A percentile compares a stretch with the other conserved stretches of the same genome.
phyloP scores from a whole-genome alignment of 306 rosid genomes.

The Quercus ilex region DNA sequence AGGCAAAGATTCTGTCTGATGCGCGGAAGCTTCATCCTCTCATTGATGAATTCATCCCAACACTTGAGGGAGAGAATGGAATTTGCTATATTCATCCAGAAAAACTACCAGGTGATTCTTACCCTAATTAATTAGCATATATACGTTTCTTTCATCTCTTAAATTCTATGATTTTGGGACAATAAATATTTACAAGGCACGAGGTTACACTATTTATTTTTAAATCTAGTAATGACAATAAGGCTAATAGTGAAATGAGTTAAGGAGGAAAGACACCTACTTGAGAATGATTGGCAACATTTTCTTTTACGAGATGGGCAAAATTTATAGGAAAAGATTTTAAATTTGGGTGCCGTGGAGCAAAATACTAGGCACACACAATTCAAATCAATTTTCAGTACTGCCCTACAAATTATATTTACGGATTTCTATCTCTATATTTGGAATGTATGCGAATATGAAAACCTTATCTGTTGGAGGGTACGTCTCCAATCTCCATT shows the following conservation, averaged over 20 bases:
- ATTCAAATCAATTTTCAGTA: too few species aligned
- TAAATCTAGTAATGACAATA: slow-evolving; percentile 4
- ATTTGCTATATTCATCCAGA: slow-evolving; percentile 96
- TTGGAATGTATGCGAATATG: neutral
- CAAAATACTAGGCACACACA: too few species aligned
- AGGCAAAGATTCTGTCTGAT: slow-evolving; percentile 62
- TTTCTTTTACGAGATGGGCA: neutral
- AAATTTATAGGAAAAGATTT: neutral
- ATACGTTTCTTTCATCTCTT: slow-evolving; percentile 7
- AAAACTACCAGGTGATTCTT: slow-evolving; percentile 67
- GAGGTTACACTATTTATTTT: slow-evolving; percentile 9
- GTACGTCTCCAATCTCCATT: slow-evolving; percentile 13
- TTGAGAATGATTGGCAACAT: slow-evolving; percentile 14
- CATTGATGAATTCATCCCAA: slow-evolving; percentile 77
- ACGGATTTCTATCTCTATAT: too few species aligned
- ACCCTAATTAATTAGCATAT: slow-evolving; percentile 12
- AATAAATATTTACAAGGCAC: neutral
- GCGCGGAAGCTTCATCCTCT: slow-evolving; percentile 75
- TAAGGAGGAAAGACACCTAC: slow-evolving; percentile 3
- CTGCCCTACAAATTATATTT: too few species aligned
- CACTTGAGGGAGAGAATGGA: slow-evolving; percentile 84
- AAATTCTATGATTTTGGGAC: slow-evolving; percentile 10
- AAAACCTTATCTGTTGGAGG: neutral
- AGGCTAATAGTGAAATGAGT: slow-evolving; percentile 7
- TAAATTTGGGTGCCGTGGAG: neutral